Evolutionary conservation across 192 early-diverging fungal genomes (phyloP).

Genomic region (Entophlyctis luteolus): DNA sequence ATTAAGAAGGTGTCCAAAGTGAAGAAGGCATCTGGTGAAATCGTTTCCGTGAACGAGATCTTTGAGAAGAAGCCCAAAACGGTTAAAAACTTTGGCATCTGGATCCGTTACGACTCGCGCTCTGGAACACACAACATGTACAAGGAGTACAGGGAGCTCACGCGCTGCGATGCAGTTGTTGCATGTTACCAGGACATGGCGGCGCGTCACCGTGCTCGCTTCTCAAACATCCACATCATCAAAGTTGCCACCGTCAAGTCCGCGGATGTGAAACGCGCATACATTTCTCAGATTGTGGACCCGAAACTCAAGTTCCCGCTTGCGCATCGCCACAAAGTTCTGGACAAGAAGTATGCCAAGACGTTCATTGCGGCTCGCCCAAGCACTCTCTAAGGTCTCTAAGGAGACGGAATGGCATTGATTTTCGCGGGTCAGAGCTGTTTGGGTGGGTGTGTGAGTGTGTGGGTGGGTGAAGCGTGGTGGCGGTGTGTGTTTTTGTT

Average conservation of each 20-base stretch:
- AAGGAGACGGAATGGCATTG: neutral
- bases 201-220: slow-evolving; percentile 96
- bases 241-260: slow-evolving; percentile 89
- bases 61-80: slow-evolving; percentile 86
- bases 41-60: slow-evolving; percentile 94
- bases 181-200: slow-evolving; percentile 95
- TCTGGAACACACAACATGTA: slow-evolving; percentile 99
- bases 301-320: slow-evolving; percentile 94
- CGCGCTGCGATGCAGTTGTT: slow-evolving; percentile 60
- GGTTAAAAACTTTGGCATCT: slow-evolving; percentile 99
- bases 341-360: slow-evolving; percentile 76
- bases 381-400: slow-evolving; percentile 73
- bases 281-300: slow-evolving; percentile 93
- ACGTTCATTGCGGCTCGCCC: slow-evolving; percentile 90
- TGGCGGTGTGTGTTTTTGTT: neutral
- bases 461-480: no score
- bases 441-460: no score
- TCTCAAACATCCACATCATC: slow-evolving; percentile 97
- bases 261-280: slow-evolving; percentile 89
- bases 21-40: slow-evolving; percentile 98
- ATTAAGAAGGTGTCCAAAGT: slow-evolving; percentile 97
- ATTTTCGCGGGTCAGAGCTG: neutral
- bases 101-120: slow-evolving; percentile 98
- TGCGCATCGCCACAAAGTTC: slow-evolving; percentile 86
- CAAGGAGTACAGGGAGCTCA: slow-evolving; percentile 99